Base-by-base conservation (phyloP, 2,329 filamentous ascomycete species). In the Apiospora malaysiana region DNA sequence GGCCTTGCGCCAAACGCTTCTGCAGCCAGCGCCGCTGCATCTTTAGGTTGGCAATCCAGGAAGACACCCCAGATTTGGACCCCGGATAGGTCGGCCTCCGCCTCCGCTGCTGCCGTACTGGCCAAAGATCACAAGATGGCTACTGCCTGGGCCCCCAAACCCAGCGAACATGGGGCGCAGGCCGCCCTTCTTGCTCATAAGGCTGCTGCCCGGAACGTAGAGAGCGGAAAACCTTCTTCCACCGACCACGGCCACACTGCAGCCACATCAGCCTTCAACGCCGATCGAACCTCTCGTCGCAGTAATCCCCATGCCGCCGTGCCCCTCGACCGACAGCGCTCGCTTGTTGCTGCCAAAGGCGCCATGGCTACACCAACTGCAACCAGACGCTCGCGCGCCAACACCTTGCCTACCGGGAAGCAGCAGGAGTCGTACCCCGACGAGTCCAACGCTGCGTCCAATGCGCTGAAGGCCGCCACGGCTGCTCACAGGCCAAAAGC, bases 1-100 rank as follows among this genome's bases (percentile, higher is more conserved):
- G 92, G 93, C 47, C 85, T 94, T 71, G 82, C 80, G 69, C 76
- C 84, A 63, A 84, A 87, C 75, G 84, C 83, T 75, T 85, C 86
- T 68, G 93, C 93, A 70, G 93, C 93, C 72, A 89, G 91, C 74
- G 90, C 92, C 70, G 94, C 94, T 69, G 93, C 93, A 51, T 89
- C 87, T 68, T 84, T 95, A 65, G 93, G 93, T 68, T 93, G 93
- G 85, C 86, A 89, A 67, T 93, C 89, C 77, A 89, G 89, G 75
- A 93, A 89, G 77, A 80, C 89, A 2, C 84, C 90, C 68, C 87
- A 93, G 79, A 84, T 85, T 78, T 93, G 91, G 90, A 91, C 88
- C 77, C 90, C 91, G 23, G 86, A 89, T 73, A 86, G 86, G 63
- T 87, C 85, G n/a, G 84, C 88, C 40, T 87, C 87, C 12, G 90